Conservation (phyloP, 2,329 filamentous ascomycete species). For the Colletotrichum eleusines region DNA sequence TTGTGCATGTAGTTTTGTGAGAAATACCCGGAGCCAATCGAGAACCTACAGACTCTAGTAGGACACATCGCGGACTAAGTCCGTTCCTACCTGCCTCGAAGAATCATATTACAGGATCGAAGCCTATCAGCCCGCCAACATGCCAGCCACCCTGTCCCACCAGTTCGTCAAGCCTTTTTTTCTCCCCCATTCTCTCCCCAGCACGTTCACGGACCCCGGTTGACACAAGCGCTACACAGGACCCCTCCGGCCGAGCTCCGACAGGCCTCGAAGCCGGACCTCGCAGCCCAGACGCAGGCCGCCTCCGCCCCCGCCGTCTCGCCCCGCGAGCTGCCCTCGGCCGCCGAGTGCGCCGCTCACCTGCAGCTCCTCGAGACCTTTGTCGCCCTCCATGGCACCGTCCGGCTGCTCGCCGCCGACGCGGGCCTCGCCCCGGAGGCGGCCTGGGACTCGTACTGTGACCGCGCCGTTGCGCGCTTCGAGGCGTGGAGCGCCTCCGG, state of each 20-base stretch:
- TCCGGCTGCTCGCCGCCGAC: slow-evolving; percentile 41
- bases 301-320: background rate
- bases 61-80: background rate
- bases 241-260: slow-evolving; percentile 11
- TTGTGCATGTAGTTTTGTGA: background rate
- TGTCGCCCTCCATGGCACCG: slow-evolving; percentile 59
- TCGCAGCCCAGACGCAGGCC: background rate
- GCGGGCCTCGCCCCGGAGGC: slow-evolving; percentile 19
- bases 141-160: slow-evolving; percentile 30
- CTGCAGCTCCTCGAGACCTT: slow-evolving; percentile 71
- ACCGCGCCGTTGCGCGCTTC: slow-evolving; percentile 47
- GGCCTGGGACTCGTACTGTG: slow-evolving; percentile 47
- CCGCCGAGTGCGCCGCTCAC: slow-evolving; percentile 63
- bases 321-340: slow-evolving; percentile 40
- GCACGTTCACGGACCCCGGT: background rate
- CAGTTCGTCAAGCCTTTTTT: slow-evolving; percentile 10
- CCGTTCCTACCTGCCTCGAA: background rate
- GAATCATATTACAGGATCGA: background rate
- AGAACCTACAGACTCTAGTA: background rate
- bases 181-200: background rate
- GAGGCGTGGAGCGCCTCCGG: slow-evolving; percentile 21
- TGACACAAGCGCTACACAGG: background rate
- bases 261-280: slow-evolving; percentile 11
- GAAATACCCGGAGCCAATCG: background rate
- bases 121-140: slow-evolving; percentile 11